Evolutionary conservation across 805 yeast genomes (phyloP), one percentile per base, ranked within the genome.

Genomic region (Starmerella tilneyi): DNA sequence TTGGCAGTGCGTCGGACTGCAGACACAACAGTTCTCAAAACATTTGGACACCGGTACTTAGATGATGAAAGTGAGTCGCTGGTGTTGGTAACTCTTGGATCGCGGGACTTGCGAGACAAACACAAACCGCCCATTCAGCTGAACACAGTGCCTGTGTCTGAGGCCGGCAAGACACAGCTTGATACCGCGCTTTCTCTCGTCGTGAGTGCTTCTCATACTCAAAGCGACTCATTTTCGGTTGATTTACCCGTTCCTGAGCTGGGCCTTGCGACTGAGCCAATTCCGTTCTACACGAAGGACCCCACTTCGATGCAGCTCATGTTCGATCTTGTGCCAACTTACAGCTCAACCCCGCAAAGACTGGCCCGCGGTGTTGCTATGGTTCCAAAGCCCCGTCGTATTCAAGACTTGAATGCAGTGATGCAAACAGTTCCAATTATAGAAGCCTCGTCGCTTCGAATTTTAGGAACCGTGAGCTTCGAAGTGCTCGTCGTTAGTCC

Each of bases 251-350:
- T 84, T 33, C 92, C 86, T 57, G 94, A 83, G 54, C 79, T 74
- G 41, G 84, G 78, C 49, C 58, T 59, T 23, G 55, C 70, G 9
- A 62, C 72, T 9, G 81, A 75, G 45, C 89, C 94, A 3, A 73
- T 89, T 33, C 69, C 79, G 8, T 84, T 89, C 64, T 78, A 78
- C 49, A 72, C 72, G 43, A 12, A 43, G n/a, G 50, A 55, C 9
- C 46, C 52, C 9, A 21, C 38, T n/a, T 51, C 59, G 9, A 63
- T 72, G 29, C 75, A 79, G 43, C 61, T 89, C 29, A 75, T 76
- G 30, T 89, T 89, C 63, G 97, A 89, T 62, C 73, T 88, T 45
- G 85, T 88, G 15, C 95, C 96, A 20, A 84, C 96, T 0, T 86
- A 85, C 62, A 47, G 53, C 36, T 56, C 63, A 16, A 51, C 59